Base-by-base conservation (phyloP, 2,329 filamentous ascomycete species). In the Trichoderma arundinaceum region DNA sequence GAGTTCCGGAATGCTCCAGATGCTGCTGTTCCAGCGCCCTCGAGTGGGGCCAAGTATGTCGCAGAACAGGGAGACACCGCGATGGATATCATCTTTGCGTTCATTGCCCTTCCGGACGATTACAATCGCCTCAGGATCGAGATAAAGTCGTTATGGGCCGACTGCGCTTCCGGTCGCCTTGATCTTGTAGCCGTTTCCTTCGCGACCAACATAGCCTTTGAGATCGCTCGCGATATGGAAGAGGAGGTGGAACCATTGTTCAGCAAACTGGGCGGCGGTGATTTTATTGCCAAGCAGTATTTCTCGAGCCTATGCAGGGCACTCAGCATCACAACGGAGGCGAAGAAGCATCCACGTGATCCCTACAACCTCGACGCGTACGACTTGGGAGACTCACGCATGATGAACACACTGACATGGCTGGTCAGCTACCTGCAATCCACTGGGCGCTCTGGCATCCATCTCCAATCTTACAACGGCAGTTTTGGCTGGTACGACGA, bases 401-500 rank as follows among this genome's bases (percentile, higher is more conserved):
- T 57, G 39, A 57, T 57, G 54, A 57, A 57, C 7, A 32, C 38
- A 13, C 15, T 57, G 22, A 57, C 54, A 17, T 6, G 44, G 22
- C 22, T 57, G 4, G 15, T 22, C 2, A 57, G 39, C 39, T 57
- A 57, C 22, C 1, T 57, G 15, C 39, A 43, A 15, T 57, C 54
- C 4, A 44, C 54, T 12, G 13, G 4, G 19, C 54, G 22, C 22
- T 28, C 39, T 33, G 19, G 32, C 10, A 57, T 44, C 22, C 28
- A 57, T 57, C 54, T 57, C 15, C 54, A 57, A 44, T 54, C 54
- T 12, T 57, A 57, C 10, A 57, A 35, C 28, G 54, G 54, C 39
- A 44, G 39, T 7, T 57, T 57, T 19, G 54, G 54, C 54, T 57
- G 54, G 54, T 57, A 57, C 4, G 54, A 57, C 39, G 54, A 57